Percentiles rank a stretch among this genome's conserved stretches.
Conservation (phyloP, 805 yeast genomes). For the Kurtzmaniella cleridarum region DNA sequence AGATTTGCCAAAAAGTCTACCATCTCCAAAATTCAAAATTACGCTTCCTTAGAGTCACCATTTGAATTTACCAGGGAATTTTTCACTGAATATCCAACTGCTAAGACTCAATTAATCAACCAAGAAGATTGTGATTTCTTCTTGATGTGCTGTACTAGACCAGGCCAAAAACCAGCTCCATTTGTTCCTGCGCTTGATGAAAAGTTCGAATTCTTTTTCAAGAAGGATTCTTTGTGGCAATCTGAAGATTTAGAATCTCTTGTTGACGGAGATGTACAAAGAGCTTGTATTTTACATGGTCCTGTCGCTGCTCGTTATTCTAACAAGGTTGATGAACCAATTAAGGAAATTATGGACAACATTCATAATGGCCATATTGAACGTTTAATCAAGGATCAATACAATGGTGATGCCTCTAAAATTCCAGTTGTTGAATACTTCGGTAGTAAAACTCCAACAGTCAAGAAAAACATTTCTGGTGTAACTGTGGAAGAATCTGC, state of each 20-base stretch:
- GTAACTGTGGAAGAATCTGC: slow-evolving; percentile 29
- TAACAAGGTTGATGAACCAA: slow-evolving; percentile 84
- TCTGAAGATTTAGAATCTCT: slow-evolving; percentile 95
- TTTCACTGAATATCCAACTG: slow-evolving; percentile 65
- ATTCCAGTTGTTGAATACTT: slow-evolving; percentile 90
- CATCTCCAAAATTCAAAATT: slow-evolving; percentile 70
- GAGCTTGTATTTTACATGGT: slow-evolving; percentile 98
- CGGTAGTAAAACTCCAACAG: slow-evolving; percentile 48
- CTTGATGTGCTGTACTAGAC: slow-evolving; percentile 75
- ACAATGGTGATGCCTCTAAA: slow-evolving; percentile 60
- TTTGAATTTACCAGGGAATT: slow-evolving; percentile 52
- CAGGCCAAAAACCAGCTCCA: slow-evolving; percentile 94
- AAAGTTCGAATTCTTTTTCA: slow-evolving; percentile 91
- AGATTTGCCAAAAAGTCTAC: slow-evolving; percentile 64
- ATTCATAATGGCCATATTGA: slow-evolving; percentile 88
- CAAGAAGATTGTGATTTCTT: slow-evolving; percentile 96
- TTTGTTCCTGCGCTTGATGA: slow-evolving; percentile 94
- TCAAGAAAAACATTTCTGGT: slow-evolving; percentile 22
- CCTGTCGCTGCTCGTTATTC: slow-evolving; percentile 97
- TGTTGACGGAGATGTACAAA: slow-evolving; percentile 90
- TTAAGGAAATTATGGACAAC: slow-evolving; percentile 79
- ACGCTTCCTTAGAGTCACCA: slow-evolving; percentile 64
- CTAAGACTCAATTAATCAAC: slow-evolving; percentile 76
- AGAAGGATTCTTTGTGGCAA: slow-evolving; percentile 99
- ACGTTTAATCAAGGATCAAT: slow-evolving; percentile 61